Evolutionary conservation across 2,329 filamentous ascomycete species (phyloP), one percentile per base, ranked within the genome.

Genomic region (Aplosporella prunicola): DNA sequence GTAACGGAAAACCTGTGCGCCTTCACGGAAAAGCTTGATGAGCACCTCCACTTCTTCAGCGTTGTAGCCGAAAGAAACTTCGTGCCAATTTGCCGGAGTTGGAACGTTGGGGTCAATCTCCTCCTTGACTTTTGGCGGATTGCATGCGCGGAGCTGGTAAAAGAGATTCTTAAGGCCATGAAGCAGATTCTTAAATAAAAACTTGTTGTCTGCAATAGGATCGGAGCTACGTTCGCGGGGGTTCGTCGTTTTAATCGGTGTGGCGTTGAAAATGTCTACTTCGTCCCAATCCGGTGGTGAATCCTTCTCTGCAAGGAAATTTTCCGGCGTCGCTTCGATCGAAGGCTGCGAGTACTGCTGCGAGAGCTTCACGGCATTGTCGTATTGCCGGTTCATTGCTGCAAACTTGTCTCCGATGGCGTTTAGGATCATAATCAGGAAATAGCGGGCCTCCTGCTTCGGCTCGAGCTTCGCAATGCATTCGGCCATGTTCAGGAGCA

Each of bases 321-420:
- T 82, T 47, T 96, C 91, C 1, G 74, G 66, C 0, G 69, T 70
- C 2, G 77, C 72, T 45, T 82, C 77, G 22, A 67, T 64, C 0
- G 66, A 62, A 41, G 85, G 80, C 45, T 82, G 75, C 10, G 72
- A 74, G 52, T 83, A 84, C 32, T 79, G 72, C 51, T 81, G 83
- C 9, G 87, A 94, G 5, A 94, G 71, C 63, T 96, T 98, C 30
- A 94, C 83, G 11, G 91, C 87, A 58, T 98, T 98, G 24, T 80
- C 75, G 55, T 93, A 96, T 58, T 96, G 87, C 40, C 85, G 75
- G 55, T 98, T 98, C 91, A 99, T 98, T 2, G 87, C 80, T 2
- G 88, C 88, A 55, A 98, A 96, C 56, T 98, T 99, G 55, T 98
- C 91, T 32, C 85, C 91, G 49, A 98, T 96, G 8, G 93, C 91